Evolutionary conservation across 495 filamentous ascomycete species (phyloP), one percentile per base, ranked within the genome.

Genomic region (Patellaria atrata): DNA sequence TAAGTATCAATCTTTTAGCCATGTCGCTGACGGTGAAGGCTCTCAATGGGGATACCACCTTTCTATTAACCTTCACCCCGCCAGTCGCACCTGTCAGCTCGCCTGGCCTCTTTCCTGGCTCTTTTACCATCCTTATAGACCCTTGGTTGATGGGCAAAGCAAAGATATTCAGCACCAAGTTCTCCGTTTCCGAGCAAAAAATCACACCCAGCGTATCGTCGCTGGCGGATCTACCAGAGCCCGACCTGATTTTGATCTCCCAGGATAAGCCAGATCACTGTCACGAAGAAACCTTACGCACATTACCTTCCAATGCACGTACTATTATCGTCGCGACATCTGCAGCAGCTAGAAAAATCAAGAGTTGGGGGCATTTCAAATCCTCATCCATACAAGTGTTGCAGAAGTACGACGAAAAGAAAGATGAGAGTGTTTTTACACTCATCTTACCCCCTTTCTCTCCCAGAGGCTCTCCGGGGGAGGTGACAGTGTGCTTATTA

Each of bases 211-310:
- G 65, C 44, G 61, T 82, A 34, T 55, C 58, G 3, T 71, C 75
- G 5, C 58, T 82, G 4, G 51, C 56, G 1, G 67, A 81, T 14
- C 60, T 84, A 10, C 55, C 67, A 30, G 58, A 67, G 32, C 74
- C 73, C 4, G 71, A 82, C 44, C 40, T 81, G 7, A 65, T 82
- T 33, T 56, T 84, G 33, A 63, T 82, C 22, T 73, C 67, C n/a
- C 79, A 82, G 45, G 59, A 70, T 38, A 79, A 79, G 47, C 65
- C 63, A 2, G 77, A 80, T 41, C 79, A 83, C 43, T 81, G 76
- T 52, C 70, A 82, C 44, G 60, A 74, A 49, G 64, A 66, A 23
- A 81, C 79, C 1, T 54, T 83, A 12, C 64, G 60, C 15, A 66
- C 75, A 40, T 57, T 82, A n/a, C 64, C 67, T 0, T 51, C 60